Percentiles rank a stretch among this genome's conserved stretches.
Evolutionary conservation across 164 flowering plant species (phyloP).

Genomic region (Dillenia suffruticosa): DNA sequence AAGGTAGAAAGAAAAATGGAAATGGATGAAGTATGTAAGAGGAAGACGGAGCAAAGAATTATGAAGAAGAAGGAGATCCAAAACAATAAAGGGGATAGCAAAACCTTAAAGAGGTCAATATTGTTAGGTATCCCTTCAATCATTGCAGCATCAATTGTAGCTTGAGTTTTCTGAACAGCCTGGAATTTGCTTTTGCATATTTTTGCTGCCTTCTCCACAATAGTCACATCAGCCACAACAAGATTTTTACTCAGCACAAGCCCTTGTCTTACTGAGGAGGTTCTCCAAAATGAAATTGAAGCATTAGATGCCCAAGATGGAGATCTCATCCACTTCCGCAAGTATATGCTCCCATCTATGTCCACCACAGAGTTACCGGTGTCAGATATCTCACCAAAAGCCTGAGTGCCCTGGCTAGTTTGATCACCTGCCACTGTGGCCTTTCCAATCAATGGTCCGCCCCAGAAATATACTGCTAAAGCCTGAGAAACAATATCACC

Average conservation of each 20-base stretch:
- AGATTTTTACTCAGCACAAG: constrained; percentile 69
- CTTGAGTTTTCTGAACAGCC: constrained; percentile 80
- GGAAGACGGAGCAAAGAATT: too few species aligned
- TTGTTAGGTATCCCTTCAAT: constrained; percentile 92
- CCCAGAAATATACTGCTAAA: constrained; percentile 85
- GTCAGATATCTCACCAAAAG: constrained; percentile 31
- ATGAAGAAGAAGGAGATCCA: too few species aligned
- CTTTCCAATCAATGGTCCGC: constrained; percentile 63
- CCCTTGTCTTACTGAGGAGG: constrained; percentile 44
- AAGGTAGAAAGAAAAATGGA: too few species aligned
- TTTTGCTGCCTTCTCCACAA: constrained; percentile 65
- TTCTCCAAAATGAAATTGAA: constrained; percentile 78
- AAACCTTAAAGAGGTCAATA: constrained; percentile 93
- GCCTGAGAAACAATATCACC: constrained; percentile 82
- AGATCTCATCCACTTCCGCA: constrained; percentile 83
- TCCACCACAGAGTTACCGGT: constrained; percentile 48
- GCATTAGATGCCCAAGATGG: constrained; percentile 73
- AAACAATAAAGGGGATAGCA: neutral
- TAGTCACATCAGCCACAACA: constrained; percentile 61
- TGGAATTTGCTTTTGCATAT: constrained; percentile 53
- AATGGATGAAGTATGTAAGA: too few species aligned
- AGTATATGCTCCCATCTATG: constrained; percentile 89
- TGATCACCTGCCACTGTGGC: constrained; percentile 20
- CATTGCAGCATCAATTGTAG: constrained; percentile 95
- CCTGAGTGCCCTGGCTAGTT: constrained; percentile 13